Percentiles rank a stretch among this genome's conserved stretches.
phyloP scores from a whole-genome alignment of 352 stramenopile species.

The Phytophthora brassicae region DNA sequence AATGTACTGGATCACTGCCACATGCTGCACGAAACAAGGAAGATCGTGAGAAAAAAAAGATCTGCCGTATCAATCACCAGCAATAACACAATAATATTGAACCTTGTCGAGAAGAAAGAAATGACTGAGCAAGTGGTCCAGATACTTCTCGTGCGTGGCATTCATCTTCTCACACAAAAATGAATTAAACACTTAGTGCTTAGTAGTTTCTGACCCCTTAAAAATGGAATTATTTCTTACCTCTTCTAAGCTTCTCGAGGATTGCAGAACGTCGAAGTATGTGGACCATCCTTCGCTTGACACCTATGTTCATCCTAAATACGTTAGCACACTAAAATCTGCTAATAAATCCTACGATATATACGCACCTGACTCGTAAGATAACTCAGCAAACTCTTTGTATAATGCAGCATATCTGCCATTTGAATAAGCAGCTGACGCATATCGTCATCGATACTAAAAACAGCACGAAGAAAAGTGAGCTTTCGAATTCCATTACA shows the following conservation, averaged over 20 bases:
- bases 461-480: background rate
- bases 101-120: conserved; percentile 83
- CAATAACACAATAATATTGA: background rate
- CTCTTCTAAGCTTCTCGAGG: conserved; percentile 31
- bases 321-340: background rate
- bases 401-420: conserved; percentile 80
- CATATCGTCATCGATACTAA: conserved; percentile 47
- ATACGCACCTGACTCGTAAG: conserved; percentile 65
- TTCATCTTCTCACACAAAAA: conserved; percentile 49
- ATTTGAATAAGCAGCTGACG: conserved; percentile 49
- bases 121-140: conserved; percentile 61
- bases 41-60: conserved; percentile 3
- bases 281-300: conserved; percentile 29
- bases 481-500: background rate
- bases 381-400: conserved; percentile 65
- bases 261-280: conserved; percentile 16
- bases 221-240: conserved; percentile 11
- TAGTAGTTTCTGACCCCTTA: no score
- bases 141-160: conserved; percentile 53
- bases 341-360: background rate
- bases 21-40: conserved; percentile 35
- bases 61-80: background rate
- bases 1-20: conserved; percentile 68
- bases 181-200: background rate
- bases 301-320: conserved; percentile 20